Base-by-base conservation (phyloP, 1,139 yeast genomes). In the Maudiozyma humilis region DNA sequence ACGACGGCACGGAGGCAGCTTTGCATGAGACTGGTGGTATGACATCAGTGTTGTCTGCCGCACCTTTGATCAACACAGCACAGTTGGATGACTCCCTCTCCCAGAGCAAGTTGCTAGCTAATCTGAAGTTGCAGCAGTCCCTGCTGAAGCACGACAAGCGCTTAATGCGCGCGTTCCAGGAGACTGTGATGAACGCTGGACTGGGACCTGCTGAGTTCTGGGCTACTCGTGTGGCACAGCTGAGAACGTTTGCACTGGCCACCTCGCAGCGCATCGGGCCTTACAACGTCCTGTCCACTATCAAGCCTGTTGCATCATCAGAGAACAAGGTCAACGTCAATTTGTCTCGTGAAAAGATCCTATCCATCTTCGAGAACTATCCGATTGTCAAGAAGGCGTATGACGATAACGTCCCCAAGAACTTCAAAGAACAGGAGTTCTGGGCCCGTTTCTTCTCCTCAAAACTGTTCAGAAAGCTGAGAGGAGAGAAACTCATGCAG, bases 371-470 rank as follows among this genome's bases (percentile, higher is more conserved):
- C 59, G 86, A 82, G 43, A 95, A 93, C 47, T 91, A 91, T 58
- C 98, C 98, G 0, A 77, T 89, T 32, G 93, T 91, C n/a, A 78
- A 85, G 47, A 80, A 77, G 50, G 97, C 97, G 0, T 91, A 83
- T 59, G 79, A 78, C 50, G 98, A 91, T 48, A 78, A 81, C 48
- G 98, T 93, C 1, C 98, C 98, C 0, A 81, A 82, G 50, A 60
- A 62, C 40, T 73, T 91, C 48, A 74, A 76, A 42, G 97, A 89
- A 62, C 91, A 93, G 32, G 95, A 85, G 57, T 91, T 91, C 55
- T 91, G 99, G 98, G 84, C 95, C n/a, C 71, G 97, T 49, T 93
- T 91, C 59, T 91, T 91, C 69, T 81, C 86, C 55, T 87, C 96
- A 1, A 82, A 88, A 55, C 67, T 91, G 47, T 91, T 89, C 59